A percentile compares a stretch with the other conserved stretches of the same genome.
Conservation (phyloP, 257 asterid genomes). For the Cruciata laevipes region DNA sequence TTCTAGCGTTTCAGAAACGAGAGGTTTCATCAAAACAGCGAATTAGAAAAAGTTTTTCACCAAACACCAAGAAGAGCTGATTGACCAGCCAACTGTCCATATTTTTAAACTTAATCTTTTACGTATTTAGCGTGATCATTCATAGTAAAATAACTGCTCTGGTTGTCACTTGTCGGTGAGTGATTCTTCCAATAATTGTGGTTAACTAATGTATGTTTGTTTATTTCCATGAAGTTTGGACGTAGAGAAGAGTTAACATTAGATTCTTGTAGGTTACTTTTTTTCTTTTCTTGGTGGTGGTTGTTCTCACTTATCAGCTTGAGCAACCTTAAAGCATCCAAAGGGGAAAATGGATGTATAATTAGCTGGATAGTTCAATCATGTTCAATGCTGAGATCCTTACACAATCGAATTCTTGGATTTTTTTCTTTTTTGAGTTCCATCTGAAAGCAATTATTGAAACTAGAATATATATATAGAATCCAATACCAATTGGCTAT, state of each 20-base stretch:
- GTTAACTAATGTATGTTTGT: neutral
- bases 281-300: neutral
- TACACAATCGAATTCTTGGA: constrained; percentile 4
- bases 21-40: too few species aligned
- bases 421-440: neutral
- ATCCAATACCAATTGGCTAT: neutral
- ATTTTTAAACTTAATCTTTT: too few species aligned
- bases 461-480: neutral
- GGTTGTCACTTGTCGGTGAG: neutral
- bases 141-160: too few species aligned
- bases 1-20: too few species aligned
- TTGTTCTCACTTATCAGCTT: neutral
- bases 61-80: too few species aligned
- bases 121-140: too few species aligned
- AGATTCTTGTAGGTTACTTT: neutral
- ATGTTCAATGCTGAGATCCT: neutral
- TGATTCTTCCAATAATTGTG: neutral
- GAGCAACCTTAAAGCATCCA: constrained; percentile 1
- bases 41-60: too few species aligned
- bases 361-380: constrained; percentile 2
- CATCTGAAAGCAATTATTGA: neutral
- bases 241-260: neutral
- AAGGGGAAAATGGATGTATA: neutral
- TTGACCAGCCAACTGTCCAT: too few species aligned
- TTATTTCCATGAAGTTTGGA: neutral